Conservation (phyloP, 2,329 filamentous ascomycete species). For the Neopestalotiopsis clavispora region DNA sequence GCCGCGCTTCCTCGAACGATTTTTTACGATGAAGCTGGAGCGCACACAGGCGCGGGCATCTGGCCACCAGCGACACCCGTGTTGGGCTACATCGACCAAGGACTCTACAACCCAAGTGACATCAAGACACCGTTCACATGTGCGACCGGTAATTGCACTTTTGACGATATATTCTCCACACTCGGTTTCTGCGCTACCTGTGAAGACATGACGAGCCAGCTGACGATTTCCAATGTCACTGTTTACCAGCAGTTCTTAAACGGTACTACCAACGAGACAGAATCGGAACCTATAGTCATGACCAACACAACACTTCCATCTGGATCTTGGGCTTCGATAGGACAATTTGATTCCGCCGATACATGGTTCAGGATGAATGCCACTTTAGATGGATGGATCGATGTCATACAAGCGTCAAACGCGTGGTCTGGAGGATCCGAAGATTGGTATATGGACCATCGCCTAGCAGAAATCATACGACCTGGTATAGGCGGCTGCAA, state of each 20-base stretch:
- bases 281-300: neutral
- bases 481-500: neutral
- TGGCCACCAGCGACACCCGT: neutral
- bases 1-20: constrained; percentile 8
- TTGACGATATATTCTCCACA: constrained; percentile 1
- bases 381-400: neutral
- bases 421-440: neutral
- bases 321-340: constrained; percentile 1
- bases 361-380: constrained; percentile 1
- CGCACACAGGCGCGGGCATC: neutral
- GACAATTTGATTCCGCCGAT: neutral
- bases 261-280: neutral
- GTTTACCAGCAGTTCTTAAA: neutral
- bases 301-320: constrained; percentile 6
- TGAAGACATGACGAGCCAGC: constrained; percentile 10
- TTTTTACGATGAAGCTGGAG: neutral
- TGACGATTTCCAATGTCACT: neutral
- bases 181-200: constrained; percentile 13
- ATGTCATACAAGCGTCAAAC: neutral
- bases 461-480: neutral
- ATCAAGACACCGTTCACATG: constrained; percentile 12
- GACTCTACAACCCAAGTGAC: neutral
- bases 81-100: constrained; percentile 2
- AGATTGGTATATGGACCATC: neutral
- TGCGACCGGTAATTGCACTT: constrained; percentile 10